Conservation (phyloP, 2,329 filamentous ascomycete genomes). For the Sclerotinia borealis region DNA sequence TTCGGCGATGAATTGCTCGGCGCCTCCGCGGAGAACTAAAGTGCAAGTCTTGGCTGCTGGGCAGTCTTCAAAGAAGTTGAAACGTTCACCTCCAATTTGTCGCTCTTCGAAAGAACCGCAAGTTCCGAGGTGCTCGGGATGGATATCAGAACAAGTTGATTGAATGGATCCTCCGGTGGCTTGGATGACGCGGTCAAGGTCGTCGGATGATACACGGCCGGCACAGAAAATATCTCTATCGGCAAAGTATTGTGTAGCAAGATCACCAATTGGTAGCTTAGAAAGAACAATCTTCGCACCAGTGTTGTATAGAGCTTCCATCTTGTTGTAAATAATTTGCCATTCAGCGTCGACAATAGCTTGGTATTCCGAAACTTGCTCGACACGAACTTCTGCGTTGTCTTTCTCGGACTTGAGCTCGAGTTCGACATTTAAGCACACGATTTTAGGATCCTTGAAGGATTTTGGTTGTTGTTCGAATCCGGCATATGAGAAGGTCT, state of each 20-base stretch:
- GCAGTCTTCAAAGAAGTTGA: conserved; percentile 98
- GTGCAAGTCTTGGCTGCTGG: conserved; percentile 96
- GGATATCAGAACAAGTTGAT: conserved; percentile 95
- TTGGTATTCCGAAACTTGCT: conserved; percentile 98
- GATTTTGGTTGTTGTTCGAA: conserved; percentile 99
- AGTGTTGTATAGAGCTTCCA: conserved; percentile 88
- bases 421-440: conserved; percentile 95
- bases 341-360: conserved; percentile 98
- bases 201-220: conserved; percentile 82
- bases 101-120: conserved; percentile 91
- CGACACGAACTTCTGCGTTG: conserved; percentile 95
- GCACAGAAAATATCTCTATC: conserved; percentile 98
- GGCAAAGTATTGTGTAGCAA: conserved; percentile 96
- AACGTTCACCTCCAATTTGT: conserved; percentile 94
- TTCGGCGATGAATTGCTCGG: conserved; percentile 98
- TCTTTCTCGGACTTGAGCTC: conserved; percentile 99
- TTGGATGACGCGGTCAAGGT: conserved; percentile 93
- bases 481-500: conserved; percentile 97
- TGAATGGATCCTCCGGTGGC: conserved; percentile 89
- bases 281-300: conserved; percentile 96
- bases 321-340: conserved; percentile 99
- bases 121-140: conserved; percentile 78
- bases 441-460: conserved; percentile 91
- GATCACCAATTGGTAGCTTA: conserved; percentile 93
- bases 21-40: conserved; percentile 86